Base-by-base conservation (phyloP, 1,284 basidiomycete genomes). In the Fomitopsis schrenkii region DNA sequence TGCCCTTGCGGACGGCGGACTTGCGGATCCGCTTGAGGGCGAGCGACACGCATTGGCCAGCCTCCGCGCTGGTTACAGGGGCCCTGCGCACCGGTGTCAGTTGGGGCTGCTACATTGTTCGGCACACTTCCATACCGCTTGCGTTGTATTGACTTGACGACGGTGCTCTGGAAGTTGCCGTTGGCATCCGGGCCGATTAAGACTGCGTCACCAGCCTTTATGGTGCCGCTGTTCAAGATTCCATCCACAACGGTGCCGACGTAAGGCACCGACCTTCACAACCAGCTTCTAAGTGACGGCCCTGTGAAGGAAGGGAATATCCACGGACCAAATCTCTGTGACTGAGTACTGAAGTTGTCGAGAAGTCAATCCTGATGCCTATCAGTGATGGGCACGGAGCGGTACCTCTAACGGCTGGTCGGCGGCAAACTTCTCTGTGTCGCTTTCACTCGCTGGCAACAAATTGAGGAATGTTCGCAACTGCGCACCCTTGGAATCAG, bases 191-290 rank as follows among this genome's bases (percentile, higher is more conserved):
- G 97, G 0, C 97, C 97, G 46, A 98, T 80, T 45, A 95, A 76
- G 28, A 98, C 86, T 0, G 85, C 74, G 70, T 99, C 96, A 36
- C 94, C 94, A 6, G 87, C 61, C 59, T 90, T 92, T 62, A 94
- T 79, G 19, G 77, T 80, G 7, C 94, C 93, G 33, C 88, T 80
- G 64, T 93, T 91, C 60, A 97, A 75, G 60, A 97, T 95, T 1
- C 96, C 95, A 68, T 94, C 95, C 30, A 97, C 93, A 6, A 98
- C 97, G 1, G 95, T 97, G 40, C 97, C 96, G 2, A 97, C 94
- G 67, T 96, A 97, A 0, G 95, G 95, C 26, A 96, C 94, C 55
- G 91, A 92, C 86, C 90, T 68, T 40, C 54, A 28, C 28, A 22
- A 30, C 17, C 6, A 33, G 4, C 38, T 22, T 38, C 22, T 50